Base-by-base conservation (phyloP, 306 rosid genomes). In the Acmispon strigosus region DNA sequence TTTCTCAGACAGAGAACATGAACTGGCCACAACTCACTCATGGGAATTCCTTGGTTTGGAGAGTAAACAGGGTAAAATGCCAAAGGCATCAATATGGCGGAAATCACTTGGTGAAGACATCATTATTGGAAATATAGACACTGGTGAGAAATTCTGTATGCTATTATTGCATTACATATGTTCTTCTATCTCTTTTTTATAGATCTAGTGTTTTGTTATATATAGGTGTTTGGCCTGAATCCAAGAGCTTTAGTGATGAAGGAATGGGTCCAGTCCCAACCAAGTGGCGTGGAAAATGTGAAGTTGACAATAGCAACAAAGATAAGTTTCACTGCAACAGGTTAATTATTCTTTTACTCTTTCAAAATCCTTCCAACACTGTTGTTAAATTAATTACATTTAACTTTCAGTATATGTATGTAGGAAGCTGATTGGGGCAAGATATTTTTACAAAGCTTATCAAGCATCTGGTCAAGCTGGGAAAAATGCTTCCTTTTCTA, bases 401-500 rank as follows among this genome's bases (percentile, higher is more conserved):
- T n/a, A 3, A 8, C 6, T 19, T 68, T 7, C 7, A 16, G 17
- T 17, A 17, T 27, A 27, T 27, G 24, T 8, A 51, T 39, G 56
- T 47, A 89, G 96, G 86, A 91, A 94, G 81, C 82, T 94, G 16
- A 86, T 94, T 14, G 97, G 99, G 73, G 95, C 89, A 69, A 84
- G 89, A 76, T 91, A 78, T 72, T 94, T 86, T 48, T 62, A 77
- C 80, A 78, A 82, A 76, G 99, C 92, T 0, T 81, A 49, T 16
- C 32, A 13, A 3, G 58, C 32, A 47, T 3, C 2, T 0, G 10
- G 2, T 2, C 4, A 1, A 0, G 53, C 58, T 5, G 8, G 1
- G 36, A 1, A 18, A 1, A 54, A 58, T n/a, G 10, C 0, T 3
- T 64, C 85, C 4, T n/a, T 8, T 2, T 3, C 63, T 20, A 75